These are phyloP conservation scores for Cladophialophora yegresii DNA, from an alignment of 2,329 filamentous ascomycete species.

Conservation along the genomic window DNA sequence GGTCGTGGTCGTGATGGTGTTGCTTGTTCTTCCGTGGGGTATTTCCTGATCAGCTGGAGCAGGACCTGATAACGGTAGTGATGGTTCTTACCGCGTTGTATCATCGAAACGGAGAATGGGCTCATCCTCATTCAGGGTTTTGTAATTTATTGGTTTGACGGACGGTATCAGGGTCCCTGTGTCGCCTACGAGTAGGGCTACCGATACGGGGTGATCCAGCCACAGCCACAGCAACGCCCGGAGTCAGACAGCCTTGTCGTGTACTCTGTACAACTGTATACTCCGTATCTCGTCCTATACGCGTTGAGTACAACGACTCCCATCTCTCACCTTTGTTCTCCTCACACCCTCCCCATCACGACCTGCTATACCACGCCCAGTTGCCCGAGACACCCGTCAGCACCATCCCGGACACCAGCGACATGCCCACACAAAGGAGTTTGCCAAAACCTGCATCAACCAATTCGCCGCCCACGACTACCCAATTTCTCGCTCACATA, in stretches of 20 bases:
- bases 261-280: neutral
- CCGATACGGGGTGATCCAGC: neutral
- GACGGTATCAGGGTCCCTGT: neutral
- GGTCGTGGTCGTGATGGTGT: neutral
- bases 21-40: neutral
- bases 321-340: no score
- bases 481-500: slow-evolving; percentile 80
- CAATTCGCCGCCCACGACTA: slow-evolving; percentile 60
- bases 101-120: neutral
- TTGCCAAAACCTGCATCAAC: neutral
- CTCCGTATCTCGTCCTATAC: neutral
- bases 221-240: neutral
- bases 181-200: neutral
- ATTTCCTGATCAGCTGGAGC: neutral
- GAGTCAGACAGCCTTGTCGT: neutral
- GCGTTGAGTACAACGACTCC: no score
- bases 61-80: no score
- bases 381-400: neutral
- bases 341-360: no score
- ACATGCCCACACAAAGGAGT: neutral
- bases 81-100: no score
- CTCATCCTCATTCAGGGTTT: neutral
- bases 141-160: neutral
- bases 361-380: neutral
- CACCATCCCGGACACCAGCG: neutral